Evolutionary conservation across 305 asterid species (phyloP).

Genomic region (Solanum aculeatissimum): DNA sequence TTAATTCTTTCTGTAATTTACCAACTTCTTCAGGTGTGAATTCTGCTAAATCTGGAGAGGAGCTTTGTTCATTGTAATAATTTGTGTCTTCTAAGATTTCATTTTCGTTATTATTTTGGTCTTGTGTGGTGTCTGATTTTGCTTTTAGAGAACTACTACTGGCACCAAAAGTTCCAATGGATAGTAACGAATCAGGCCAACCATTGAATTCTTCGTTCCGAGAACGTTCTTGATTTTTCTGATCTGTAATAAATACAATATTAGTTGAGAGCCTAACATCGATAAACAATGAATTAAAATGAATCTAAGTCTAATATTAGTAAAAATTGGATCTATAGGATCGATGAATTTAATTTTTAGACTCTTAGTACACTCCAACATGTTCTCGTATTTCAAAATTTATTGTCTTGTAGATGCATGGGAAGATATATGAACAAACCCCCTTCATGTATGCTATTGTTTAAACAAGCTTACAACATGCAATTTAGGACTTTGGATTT

Average conservation of each 20-base stretch:
- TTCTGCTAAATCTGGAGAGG: slow-evolving; percentile 62
- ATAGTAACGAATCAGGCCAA: slow-evolving; percentile 60
- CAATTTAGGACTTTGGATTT: not conserved
- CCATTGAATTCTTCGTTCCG: slow-evolving; percentile 48
- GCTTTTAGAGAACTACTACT: slow-evolving; percentile 21
- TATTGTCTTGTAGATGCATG: not conserved
- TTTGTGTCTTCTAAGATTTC: slow-evolving; percentile 20
- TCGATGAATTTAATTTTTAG: not conserved
- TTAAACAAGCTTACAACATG: not conserved
- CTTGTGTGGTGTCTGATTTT: slow-evolving; percentile 12
- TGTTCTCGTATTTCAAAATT: not conserved
- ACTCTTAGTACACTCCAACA: not conserved
- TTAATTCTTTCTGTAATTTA: slow-evolving; percentile 52
- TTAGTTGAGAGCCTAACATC: too few relatives aligned
- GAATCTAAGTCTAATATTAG: too few relatives aligned
- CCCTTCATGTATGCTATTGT: not conserved
- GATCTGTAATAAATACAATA: slow-evolving; percentile 19
- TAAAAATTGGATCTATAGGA: too few relatives aligned
- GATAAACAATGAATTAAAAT: too few relatives aligned
- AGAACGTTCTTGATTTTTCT: slow-evolving; percentile 21
- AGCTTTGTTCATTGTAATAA: slow-evolving; percentile 11
- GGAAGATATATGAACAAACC: not conserved
- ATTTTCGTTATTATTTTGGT: not conserved
- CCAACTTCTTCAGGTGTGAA: slow-evolving; percentile 75
- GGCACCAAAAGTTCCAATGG: slow-evolving; percentile 75